These are phyloP conservation scores for Saccharomycopsis javanensis DNA, from an alignment of 805 yeast genomes.

Conservation along the genomic window DNA sequence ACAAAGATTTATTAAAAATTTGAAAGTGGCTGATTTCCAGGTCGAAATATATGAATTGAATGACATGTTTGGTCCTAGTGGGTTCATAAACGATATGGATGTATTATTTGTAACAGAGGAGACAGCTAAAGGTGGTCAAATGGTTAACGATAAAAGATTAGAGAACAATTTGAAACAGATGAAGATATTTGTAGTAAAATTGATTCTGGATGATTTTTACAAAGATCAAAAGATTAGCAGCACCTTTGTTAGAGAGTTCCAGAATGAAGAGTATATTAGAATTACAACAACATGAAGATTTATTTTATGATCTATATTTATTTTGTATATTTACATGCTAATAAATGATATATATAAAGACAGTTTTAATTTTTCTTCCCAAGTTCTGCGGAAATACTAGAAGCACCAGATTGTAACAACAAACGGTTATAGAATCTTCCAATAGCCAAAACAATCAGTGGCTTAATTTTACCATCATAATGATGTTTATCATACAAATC, in stretches of 20 bases:
- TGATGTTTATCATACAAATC: constrained; percentile 12
- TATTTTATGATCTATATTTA: neutral
- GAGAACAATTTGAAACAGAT: constrained; percentile 47
- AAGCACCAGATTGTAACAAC: constrained; percentile 7
- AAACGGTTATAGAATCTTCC: constrained; percentile 10
- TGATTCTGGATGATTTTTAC: constrained; percentile 51
- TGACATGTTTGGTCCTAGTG: constrained; percentile 94
- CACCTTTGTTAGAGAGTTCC: constrained; percentile 50
- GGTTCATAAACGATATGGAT: constrained; percentile 59
- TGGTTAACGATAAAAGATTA: constrained; percentile 56
- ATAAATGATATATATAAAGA: neutral
- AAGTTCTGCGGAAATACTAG: neutral
- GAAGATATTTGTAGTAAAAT: constrained; percentile 43
- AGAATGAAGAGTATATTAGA: constrained; percentile 5
- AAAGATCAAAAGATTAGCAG: constrained; percentile 72
- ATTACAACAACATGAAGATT: neutral
- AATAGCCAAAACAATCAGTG: constrained; percentile 8
- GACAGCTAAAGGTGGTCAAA: constrained; percentile 62
- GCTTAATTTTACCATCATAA: constrained; percentile 19
- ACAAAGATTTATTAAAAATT: constrained; percentile 35
- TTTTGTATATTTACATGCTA: neutral
- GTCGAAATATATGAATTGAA: constrained; percentile 54
- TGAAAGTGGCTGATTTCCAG: constrained; percentile 28
- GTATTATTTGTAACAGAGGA: constrained; percentile 77
- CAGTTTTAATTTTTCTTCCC: neutral